Percentiles rank a stretch among this genome's conserved stretches.
Conservation (phyloP, 2,329 filamentous ascomycete genomes). For the Penicillium sp. region DNA sequence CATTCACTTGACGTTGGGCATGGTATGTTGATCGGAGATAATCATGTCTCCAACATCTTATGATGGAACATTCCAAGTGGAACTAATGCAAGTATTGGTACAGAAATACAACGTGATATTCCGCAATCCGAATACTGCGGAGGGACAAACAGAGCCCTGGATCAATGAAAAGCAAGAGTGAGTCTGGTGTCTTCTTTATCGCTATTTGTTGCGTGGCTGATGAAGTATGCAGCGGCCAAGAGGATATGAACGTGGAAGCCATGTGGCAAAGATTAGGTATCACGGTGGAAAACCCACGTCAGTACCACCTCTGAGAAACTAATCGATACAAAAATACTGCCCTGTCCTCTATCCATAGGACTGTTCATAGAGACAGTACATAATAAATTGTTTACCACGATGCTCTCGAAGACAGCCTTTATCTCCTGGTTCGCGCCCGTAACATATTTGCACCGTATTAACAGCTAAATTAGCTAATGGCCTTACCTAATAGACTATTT, state of each 20-base stretch:
- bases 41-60: neutral
- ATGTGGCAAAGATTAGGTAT: constrained; percentile 37
- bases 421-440: too few relatives aligned
- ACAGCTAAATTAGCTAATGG: too few relatives aligned
- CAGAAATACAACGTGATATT: constrained; percentile 40
- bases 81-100: neutral
- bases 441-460: too few relatives aligned
- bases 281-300: constrained; percentile 25
- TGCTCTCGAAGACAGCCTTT: too few relatives aligned
- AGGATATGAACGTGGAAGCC: constrained; percentile 39
- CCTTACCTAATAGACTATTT: too few relatives aligned
- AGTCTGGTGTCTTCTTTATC: constrained; percentile 3
- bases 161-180: constrained; percentile 35
- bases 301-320: constrained; percentile 30
- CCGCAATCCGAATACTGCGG: constrained; percentile 35
- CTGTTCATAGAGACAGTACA: too few relatives aligned
- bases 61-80: neutral
- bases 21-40: constrained; percentile 23
- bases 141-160: constrained; percentile 35
- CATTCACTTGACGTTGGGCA: constrained; percentile 36
- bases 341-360: too few relatives aligned
- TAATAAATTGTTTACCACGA: too few relatives aligned
- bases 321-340: too few relatives aligned
- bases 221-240: constrained; percentile 27
- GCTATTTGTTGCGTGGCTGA: neutral